Base-by-base conservation (phyloP, 2,329 filamentous ascomycete species). In the Cercospora zeae-maydis region DNA sequence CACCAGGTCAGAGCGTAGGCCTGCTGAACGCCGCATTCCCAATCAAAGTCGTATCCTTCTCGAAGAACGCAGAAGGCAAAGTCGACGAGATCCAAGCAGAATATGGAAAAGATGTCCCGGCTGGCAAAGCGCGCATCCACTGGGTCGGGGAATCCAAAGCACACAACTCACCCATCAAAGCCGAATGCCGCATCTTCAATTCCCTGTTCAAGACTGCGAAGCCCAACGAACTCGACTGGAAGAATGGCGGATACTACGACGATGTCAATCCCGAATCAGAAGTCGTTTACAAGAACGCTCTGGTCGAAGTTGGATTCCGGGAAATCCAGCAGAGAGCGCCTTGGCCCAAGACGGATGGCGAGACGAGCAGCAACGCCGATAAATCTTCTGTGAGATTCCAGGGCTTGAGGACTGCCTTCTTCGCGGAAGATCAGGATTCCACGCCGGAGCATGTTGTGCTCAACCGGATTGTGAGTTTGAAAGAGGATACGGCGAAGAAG, bases 381-480 rank as follows among this genome's bases (percentile, higher is more conserved):
- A 89, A 88, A 1, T 85, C 86, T 24, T 90, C 91, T 59, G 88
- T 97, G 6, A 83, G 93, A 53, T 98, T 98, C 83, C 93, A 98
- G 81, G 93, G 87, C 2, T 87, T 96, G 83, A 84, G 93, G 27
- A 90, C 93, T 49, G 93, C 89, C 9, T 96, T 96, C 75, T 95
- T 95, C 78, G 87, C 87, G 75, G 85, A 84, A 55, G 92, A 96
- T 71, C 62, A 56, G n/a, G 90, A 87, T 0, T 77, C 74, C 0
- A 76, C 75, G 42, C 85, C 86, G 33, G 90, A 91, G n/a, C 91
- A 88, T 76, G 82, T 96, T 67, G 85, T 98, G 53, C 79, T 98
- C 31, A 98, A 98, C 79, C 85, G 92, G 57, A 97, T 98, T 72
- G 93, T 98, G 21, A 91, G 89, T 53, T 78, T 97, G 73, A 96